Conservation (phyloP, 2,329 filamentous ascomycete genomes). For the Bisporella sp. region DNA sequence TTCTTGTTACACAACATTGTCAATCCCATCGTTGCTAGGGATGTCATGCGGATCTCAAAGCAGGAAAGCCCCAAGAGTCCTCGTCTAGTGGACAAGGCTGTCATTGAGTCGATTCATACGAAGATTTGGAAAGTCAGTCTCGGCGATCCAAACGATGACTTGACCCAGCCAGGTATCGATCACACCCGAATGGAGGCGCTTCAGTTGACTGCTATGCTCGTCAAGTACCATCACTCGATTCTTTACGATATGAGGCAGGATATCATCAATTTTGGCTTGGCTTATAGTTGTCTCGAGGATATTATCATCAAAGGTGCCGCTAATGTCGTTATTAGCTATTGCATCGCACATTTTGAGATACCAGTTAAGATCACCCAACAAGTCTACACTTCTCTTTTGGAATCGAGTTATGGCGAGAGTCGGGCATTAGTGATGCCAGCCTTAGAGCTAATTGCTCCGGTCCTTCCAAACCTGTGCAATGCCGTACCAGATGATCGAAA, state of each 20-base stretch:
- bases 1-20: conserved; percentile 88
- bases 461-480: conserved; percentile 77
- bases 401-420: conserved; percentile 92
- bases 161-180: conserved; percentile 78
- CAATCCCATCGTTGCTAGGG: conserved; percentile 94
- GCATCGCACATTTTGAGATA: conserved; percentile 95
- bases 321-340: conserved; percentile 94
- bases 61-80: conserved; percentile 50
- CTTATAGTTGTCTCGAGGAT: conserved; percentile 95
- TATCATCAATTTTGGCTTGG: conserved; percentile 99
- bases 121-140: conserved; percentile 91
- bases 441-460: conserved; percentile 85
- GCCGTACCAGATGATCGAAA: conserved; percentile 61
- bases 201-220: conserved; percentile 86
- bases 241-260: conserved; percentile 92
- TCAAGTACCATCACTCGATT: conserved; percentile 87
- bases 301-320: conserved; percentile 98
- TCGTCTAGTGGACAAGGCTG: conserved; percentile 73
- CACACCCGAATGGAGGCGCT: conserved; percentile 94
- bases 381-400: conserved; percentile 87
- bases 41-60: conserved; percentile 77
- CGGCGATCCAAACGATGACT: conserved; percentile 75
- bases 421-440: conserved; percentile 88
- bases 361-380: conserved; percentile 92
- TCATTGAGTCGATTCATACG: conserved; percentile 84